phyloP scores from a whole-genome alignment of 2,329 filamentous ascomycete genomes.

The Penicillium sp. region DNA sequence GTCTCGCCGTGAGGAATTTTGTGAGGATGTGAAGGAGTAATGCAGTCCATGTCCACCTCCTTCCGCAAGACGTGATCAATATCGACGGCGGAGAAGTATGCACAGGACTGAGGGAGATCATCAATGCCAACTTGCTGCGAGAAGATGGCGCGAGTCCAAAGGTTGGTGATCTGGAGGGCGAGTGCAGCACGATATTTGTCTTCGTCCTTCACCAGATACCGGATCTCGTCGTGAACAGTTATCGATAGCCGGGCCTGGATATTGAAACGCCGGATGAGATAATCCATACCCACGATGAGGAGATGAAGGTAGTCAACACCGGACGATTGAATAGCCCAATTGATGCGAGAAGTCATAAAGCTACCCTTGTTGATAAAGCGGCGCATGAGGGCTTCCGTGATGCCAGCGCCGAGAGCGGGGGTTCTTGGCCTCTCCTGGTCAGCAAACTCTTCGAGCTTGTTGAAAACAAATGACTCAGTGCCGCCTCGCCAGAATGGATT shows the following conservation, averaged over 20 bases:
- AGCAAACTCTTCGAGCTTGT: constrained; percentile 95
- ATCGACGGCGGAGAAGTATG: constrained; percentile 94
- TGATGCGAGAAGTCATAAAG: constrained; percentile 95
- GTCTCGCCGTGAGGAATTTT: constrained; percentile 84
- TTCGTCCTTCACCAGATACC: constrained; percentile 82
- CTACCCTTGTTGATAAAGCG: constrained; percentile 85
- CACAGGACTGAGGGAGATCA: constrained; percentile 89
- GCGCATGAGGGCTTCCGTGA: constrained; percentile 91
- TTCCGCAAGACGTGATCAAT: constrained; percentile 95
- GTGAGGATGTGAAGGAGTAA: constrained; percentile 82
- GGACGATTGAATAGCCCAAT: constrained; percentile 98
- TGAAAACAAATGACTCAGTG: constrained; percentile 97
- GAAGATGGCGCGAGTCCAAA: constrained; percentile 98
- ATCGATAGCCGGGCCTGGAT: constrained; percentile 84
- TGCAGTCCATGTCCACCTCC: constrained; percentile 96
- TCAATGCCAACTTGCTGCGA: constrained; percentile 94
- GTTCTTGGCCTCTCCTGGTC: constrained; percentile 90
- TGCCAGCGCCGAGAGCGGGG: constrained; percentile 89
- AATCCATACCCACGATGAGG: constrained; percentile 92
- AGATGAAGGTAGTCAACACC: constrained; percentile 97
- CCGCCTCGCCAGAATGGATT: constrained; percentile 91
- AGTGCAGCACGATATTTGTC: constrained; percentile 90
- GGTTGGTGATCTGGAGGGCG: constrained; percentile 88
- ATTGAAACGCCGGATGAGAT: constrained; percentile 81
- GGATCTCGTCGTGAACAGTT: constrained; percentile 96